Percentiles rank a stretch among this genome's conserved stretches.
These are phyloP conservation scores for Mycena sanguinolenta DNA, from an alignment of 768 basidiomycete genomes.

Conservation along the genomic window DNA sequence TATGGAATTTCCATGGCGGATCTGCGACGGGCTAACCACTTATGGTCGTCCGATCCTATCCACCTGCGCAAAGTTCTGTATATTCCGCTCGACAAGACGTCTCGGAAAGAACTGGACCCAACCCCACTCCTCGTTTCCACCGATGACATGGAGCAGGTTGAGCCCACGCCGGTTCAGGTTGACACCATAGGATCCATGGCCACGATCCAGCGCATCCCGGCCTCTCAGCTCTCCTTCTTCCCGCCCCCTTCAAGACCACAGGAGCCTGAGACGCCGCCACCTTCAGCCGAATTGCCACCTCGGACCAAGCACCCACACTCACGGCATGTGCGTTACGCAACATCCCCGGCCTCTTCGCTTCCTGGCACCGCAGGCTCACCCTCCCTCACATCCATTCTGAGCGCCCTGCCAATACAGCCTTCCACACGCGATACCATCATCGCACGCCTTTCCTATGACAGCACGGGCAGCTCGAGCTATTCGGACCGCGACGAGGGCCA, in stretches of 20 bases:
- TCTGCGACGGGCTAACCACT: constrained; percentile 88
- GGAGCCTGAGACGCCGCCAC: constrained; percentile 36
- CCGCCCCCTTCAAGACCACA: constrained; percentile 55
- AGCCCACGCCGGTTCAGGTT: constrained; percentile 17
- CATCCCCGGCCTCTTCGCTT: constrained; percentile 28
- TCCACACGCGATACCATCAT: constrained; percentile 70
- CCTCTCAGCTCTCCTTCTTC: constrained; percentile 67
- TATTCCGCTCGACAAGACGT: constrained; percentile 78
- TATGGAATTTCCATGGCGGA: constrained; percentile 90
- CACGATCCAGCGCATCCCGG: constrained; percentile 61
- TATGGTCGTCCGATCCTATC: constrained; percentile 95
- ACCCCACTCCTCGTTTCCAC: constrained; percentile 36
- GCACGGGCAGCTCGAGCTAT: constrained; percentile 55
- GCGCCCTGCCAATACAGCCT: constrained; percentile 62
- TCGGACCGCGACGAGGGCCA: constrained; percentile 55
- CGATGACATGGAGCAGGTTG: constrained; percentile 26
- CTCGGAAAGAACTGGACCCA: constrained; percentile 52
- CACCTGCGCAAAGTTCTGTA: constrained; percentile 87
- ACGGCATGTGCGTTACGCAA: constrained; percentile 33
- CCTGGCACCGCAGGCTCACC: constrained; percentile 30
- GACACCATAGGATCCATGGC: constrained; percentile 36
- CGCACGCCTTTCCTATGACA: constrained; percentile 68
- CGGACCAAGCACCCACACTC: constrained; percentile 33
- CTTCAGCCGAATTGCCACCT: constrained; percentile 25
- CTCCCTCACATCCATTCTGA: constrained; percentile 59